phyloP scores from a whole-genome alignment of 1,139 yeast species.

The Lodderomyces beijingensis region DNA sequence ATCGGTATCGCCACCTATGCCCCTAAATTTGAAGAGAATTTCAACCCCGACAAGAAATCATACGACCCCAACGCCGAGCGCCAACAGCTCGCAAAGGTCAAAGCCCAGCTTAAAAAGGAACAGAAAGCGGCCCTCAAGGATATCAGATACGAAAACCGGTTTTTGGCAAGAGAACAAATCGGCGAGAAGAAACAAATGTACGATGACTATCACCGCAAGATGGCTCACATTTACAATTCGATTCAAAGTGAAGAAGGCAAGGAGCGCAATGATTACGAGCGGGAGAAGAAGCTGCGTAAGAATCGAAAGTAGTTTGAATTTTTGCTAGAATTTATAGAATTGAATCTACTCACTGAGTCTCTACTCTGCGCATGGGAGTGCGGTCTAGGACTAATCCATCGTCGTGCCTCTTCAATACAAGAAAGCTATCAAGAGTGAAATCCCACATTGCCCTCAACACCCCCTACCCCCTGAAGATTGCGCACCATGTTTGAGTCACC shows the following conservation, averaged over 20 bases:
- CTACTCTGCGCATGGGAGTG: no score
- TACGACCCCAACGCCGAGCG: constrained; percentile 80
- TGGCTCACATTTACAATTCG: constrained; percentile 81
- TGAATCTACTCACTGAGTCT: no score
- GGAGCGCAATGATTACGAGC: constrained; percentile 85
- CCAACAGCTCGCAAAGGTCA: constrained; percentile 78
- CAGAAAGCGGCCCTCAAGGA: constrained; percentile 85
- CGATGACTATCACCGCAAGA: constrained; percentile 80
- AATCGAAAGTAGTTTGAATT: constrained; percentile 5
- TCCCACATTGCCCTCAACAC: no score
- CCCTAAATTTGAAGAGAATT: constrained; percentile 94
- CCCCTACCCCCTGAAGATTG: no score
- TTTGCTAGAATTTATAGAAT: no score
- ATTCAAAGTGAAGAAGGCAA: constrained; percentile 93
- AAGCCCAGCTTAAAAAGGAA: constrained; percentile 85
- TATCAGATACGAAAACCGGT: constrained; percentile 81
- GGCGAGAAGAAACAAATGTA: constrained; percentile 71
- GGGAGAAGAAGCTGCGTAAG: constrained; percentile 68
- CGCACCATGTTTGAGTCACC: no score
- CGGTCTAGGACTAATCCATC: no score
- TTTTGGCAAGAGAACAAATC: constrained; percentile 82
- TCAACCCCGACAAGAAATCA: constrained; percentile 91
- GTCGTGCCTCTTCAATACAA: no score
- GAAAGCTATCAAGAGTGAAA: no score
- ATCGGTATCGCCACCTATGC: constrained; percentile 79